Conservation (phyloP, 805 yeast genomes). For the Candida methanosorbosa region DNA sequence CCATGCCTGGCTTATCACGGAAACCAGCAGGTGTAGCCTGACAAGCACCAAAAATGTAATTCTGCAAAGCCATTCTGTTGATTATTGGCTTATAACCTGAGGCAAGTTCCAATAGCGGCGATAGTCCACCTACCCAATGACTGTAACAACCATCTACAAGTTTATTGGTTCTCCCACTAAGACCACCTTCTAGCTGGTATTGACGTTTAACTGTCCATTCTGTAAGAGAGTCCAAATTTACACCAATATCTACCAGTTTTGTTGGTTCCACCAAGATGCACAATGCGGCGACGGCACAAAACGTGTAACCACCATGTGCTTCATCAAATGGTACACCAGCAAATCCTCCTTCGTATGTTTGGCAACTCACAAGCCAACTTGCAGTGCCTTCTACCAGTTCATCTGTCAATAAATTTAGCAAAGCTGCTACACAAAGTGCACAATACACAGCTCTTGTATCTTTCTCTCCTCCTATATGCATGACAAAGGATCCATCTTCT, state of each 20-base stretch:
- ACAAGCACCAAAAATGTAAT: constrained; percentile 68
- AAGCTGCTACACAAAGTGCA: constrained; percentile 62
- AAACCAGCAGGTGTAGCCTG: constrained; percentile 59
- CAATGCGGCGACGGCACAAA: constrained; percentile 71
- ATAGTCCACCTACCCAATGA: constrained; percentile 87
- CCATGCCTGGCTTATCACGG: constrained; percentile 77
- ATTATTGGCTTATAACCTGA: constrained; percentile 25
- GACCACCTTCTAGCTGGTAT: constrained; percentile 69
- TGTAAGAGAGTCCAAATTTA: constrained; percentile 40
- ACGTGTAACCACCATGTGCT: constrained; percentile 97
- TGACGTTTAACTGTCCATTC: constrained; percentile 73
- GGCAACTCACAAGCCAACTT: constrained; percentile 62
- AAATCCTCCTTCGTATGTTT: constrained; percentile 93
- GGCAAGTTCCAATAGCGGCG: constrained; percentile 53
- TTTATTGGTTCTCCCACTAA: constrained; percentile 85
- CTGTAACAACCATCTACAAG: constrained; percentile 94
- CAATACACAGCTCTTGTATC: constrained; percentile 87
- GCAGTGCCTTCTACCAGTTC: constrained; percentile 45
- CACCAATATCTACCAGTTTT: constrained; percentile 23
- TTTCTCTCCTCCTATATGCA: constrained; percentile 72
- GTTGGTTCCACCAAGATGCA: constrained; percentile 34
- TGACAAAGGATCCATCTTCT: constrained; percentile 65
- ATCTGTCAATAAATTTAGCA: constrained; percentile 54
- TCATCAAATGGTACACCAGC: constrained; percentile 78
- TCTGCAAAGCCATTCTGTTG: constrained; percentile 48